phyloP scores from a whole-genome alignment of 257 asterid genomes.

The Przewalskia tangutica region DNA sequence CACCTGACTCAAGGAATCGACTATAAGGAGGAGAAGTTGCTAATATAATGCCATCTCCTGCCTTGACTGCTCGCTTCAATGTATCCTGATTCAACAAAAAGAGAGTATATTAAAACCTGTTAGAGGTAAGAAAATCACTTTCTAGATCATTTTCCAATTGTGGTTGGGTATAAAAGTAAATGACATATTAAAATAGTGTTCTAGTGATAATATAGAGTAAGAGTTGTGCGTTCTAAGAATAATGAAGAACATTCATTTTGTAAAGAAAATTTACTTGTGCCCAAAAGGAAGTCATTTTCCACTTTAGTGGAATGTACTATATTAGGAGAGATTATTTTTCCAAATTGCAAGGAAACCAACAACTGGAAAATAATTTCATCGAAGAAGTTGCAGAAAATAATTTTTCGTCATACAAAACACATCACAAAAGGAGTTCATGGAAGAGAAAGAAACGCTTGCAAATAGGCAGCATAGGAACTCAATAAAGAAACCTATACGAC shows the following conservation, averaged over 20 bases:
- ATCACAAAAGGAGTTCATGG: neutral
- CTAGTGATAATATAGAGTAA: neutral
- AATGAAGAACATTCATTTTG: neutral
- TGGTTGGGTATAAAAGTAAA: neutral
- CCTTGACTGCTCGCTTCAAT: constrained; percentile 80
- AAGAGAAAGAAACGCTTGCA: neutral
- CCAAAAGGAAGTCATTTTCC: neutral
- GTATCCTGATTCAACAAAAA: constrained; percentile 55
- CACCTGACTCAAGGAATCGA: constrained; percentile 57
- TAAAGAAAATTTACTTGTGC: neutral
- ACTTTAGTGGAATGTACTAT: neutral
- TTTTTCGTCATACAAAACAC: neutral
- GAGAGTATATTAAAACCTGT: neutral
- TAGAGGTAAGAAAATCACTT: neutral
- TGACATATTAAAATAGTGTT: neutral
- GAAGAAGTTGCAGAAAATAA: neutral
- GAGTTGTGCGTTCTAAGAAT: neutral
- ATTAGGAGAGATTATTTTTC: neutral
- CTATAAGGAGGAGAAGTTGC: constrained; percentile 94
- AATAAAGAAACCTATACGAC: neutral
- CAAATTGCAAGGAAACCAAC: neutral
- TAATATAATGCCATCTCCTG: constrained; percentile 80
- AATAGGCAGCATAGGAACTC: neutral
- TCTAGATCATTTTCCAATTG: neutral
- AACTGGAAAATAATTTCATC: neutral